Evolutionary conservation across 1,139 yeast genomes (phyloP), one percentile per base, ranked within the genome.

Genomic region (Hansenula lynferdii): DNA sequence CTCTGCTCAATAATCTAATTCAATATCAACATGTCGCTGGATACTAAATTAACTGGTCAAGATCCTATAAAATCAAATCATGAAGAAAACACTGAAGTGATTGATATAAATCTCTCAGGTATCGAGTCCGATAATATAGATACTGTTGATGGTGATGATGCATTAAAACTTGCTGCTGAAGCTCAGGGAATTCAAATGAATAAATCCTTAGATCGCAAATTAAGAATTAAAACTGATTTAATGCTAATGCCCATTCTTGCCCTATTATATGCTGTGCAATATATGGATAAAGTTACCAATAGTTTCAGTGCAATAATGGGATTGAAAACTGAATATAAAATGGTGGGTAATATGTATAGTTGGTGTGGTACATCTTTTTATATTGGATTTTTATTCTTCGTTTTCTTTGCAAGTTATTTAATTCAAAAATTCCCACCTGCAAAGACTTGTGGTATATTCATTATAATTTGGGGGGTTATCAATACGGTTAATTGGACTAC

Each of bases 271-370:
- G 69, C 78, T 16, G 62, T 71, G 33, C 86, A 80, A 56, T 77
- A 72, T 42, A 76, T 81, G 79, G 89, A 81, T 57, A 82, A 82
- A 52, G n/a, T 15, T 24, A 24, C 26, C 12, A 24, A 24, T 24
- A 65, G 80, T 15, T 72, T 70, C 42, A 85, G 85, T 6, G 70
- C 85, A 1, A 69, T 81, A 38, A 65, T 80, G 62, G 81, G 81
- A 0, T 51, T 77, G 20, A 58, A 72, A 44, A 55, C 53, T 6
- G 76, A 69, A 41, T 59, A 73, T 41, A 46, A 67, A 7, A 74
- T 77, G 82, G 53, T 49, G 14, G 78, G 80, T 22, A 57, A 65
- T 35, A 65, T 64, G 59, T 77, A 77, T 52, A 61, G 76, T 7
- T 77, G 81, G 80, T 68, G 69, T n/a, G 80, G 77, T 26, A 62